These are phyloP conservation scores for Vitis hybrid DNA, from an alignment of 177 flowering plant species.

Conservation along the genomic window DNA sequence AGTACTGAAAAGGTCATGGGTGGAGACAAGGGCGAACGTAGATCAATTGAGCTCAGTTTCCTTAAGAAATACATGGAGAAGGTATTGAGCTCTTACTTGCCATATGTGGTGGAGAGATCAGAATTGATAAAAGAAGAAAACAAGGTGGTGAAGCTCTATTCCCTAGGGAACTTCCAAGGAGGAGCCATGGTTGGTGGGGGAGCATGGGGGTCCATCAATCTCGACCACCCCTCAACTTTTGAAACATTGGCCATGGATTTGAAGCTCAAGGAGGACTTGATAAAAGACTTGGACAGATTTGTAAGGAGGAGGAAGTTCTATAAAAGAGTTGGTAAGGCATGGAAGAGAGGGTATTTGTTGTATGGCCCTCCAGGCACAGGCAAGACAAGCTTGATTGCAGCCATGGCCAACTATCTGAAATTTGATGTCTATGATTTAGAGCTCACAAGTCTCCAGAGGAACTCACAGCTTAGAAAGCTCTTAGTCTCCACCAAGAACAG, in stretches of 20 bases:
- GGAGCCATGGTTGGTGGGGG: not conserved
- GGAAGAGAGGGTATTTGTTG: conserved; percentile 33
- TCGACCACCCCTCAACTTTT: conserved; percentile 30
- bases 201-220: conserved; percentile 6
- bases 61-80: conserved; percentile 21
- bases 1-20: not conserved
- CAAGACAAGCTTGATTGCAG: conserved; percentile 37
- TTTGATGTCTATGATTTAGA: conserved; percentile 31
- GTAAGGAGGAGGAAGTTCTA: conserved; percentile 28
- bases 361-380: conserved; percentile 35
- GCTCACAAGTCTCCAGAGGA: conserved; percentile 6
- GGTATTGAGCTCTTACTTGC: conserved; percentile 24
- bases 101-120: conserved; percentile 14
- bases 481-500: conserved; percentile 12
- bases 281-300: conserved; percentile 34
- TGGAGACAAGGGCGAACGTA: not conserved
- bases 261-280: conserved; percentile 17
- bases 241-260: conserved; percentile 34
- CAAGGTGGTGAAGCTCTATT: conserved; percentile 27
- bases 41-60: conserved; percentile 19
- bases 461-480: conserved; percentile 12
- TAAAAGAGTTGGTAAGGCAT: conserved; percentile 29
- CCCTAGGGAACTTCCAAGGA: conserved; percentile 1
- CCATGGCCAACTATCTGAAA: conserved; percentile 39
- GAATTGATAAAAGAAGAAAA: conserved; percentile 20